Base-by-base conservation (phyloP, 2,329 filamentous ascomycete species). In the Coniochaeta sp. region DNA sequence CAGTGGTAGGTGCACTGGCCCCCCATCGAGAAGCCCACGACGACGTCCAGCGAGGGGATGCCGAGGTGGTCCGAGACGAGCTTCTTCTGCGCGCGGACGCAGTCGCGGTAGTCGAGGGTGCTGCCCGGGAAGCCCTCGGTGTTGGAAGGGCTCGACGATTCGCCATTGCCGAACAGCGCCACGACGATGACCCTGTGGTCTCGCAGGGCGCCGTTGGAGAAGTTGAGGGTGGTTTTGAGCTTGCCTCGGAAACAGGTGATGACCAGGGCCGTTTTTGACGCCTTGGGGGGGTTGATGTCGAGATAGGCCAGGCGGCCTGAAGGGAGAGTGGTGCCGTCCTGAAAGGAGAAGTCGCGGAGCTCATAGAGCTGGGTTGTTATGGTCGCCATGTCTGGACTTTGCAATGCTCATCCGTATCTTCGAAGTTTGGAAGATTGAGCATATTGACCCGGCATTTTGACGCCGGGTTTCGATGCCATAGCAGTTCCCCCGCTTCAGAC, bases 211-310 rank as follows among this genome's bases (percentile, higher is more conserved):
- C 68, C 67, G 5, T 62, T 58, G 47, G 72, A 65, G 56, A 78
- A 79, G 42, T 67, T 76, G 3, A 75, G 57, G 1, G 78, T 81
- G 2, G 63, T 69, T 27, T 71, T 68, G 16, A 83, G 70, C 8
- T 68, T 68, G 22, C 79, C 79, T 5, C 72, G 70, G 60, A 77
- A 82, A 61, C 78, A 82, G 2, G 78, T 81, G 22, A 75, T 71
- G 12, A 82, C 70, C 13, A 81, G 61, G 14, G 72, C 71, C n/a
- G 60, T 62, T 46, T 73, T 75, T 62, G 49, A 71, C 48, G 42
- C 55, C 4, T 24, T 49, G 6, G 52, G n/a, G n/a, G n/a, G 53
- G 53, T 61, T 63, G 9, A 61, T 47, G 40, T 64, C 60, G 4
- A 60, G 55, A 50, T 62, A 65, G 3, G 63, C 61, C n/a, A 64